Base-by-base conservation (phyloP, 2,329 filamentous ascomycete species). In the Sporothrix mexicana region DNA sequence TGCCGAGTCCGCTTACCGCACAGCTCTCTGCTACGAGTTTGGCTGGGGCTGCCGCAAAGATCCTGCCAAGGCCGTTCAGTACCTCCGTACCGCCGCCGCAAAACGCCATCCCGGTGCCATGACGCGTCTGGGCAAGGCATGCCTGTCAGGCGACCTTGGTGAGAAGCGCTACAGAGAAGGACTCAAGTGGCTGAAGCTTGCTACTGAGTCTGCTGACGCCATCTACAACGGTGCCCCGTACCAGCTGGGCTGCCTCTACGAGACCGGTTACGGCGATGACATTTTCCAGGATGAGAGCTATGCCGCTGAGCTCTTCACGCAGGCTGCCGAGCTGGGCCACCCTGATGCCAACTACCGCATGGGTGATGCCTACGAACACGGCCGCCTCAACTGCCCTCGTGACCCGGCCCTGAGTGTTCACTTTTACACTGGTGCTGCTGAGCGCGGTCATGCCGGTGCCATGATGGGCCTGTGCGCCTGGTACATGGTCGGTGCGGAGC, bases 391-490 rank as follows among this genome's bases (percentile, higher is more conserved):
- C 76, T 99, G 96, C 79, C 96, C 96, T 0, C 90, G 91, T 70
- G 96, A 99, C 80, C 94, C 96, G 1, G 94, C 95, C 1, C 85
- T 99, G 70, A 98, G 94, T 76, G 94, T 99, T 10, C 96, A 99
- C 81, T 99, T 98, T 80, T 99, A 99, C 83, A 99, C 95, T 0
- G 92, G 91, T 36, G 95, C 96, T 13, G 96, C 96, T 2, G 93
- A 97, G 78, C 87, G 88, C 62, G 94, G 93, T 0, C 92, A 98
- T 78, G 87, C 94, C 0, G 88, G 90, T 66, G 95, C 94, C 66
- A 98, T 98, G 94, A 97, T 99, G 95, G 95, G 95, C 4, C 86
- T 99, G 9, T 99, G 96, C 82, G 96, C 96, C 12, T 99, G 96
- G 96, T 99, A 98, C 81, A 92, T 98, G 87, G 92, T 98, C 55